Evolutionary conservation across 805 yeast species (phyloP), one percentile per base, ranked within the genome.

Genomic region (Yamadazyma ubonensis): DNA sequence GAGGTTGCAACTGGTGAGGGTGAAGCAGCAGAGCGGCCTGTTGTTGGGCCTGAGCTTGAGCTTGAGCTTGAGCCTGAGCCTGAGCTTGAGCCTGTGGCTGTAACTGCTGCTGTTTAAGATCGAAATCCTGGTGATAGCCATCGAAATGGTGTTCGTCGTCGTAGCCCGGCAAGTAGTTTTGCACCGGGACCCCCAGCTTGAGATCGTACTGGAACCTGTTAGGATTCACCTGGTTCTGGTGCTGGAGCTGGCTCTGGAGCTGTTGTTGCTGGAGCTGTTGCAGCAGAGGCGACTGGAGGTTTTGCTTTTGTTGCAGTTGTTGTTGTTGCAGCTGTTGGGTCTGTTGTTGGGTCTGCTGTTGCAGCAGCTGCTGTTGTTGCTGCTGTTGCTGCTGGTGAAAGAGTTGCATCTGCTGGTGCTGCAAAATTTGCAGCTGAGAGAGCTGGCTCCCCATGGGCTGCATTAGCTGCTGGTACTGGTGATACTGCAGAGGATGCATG

Each of bases 401-500:
- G n/a, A 31, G 27, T 29, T 14, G 30, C 36, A 10, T 25, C 33
- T 23, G 43, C 21, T 23, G 37, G 23, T 27, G 36, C 15, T 28
- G 35, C 21, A 18, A 9, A 11, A 21, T 14, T 7, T 30, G 27
- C 30, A 15, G 31, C 33, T 38, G 44, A 18, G 36, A 39, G 25
- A 28, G 15, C 19, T 33, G 36, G 7, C 41, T 22, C 11, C 35
- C 35, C 20, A 30, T 17, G 11, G 35, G 41, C 17, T 37, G 41
- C 26, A 32, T 12, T 12, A 32, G 35, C 26, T 50, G 57, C 29
- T 46, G 55, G 36, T 39, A 46, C 38, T 44, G 45, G 25, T 50
- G 52, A 28, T 40, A 49, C 35, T 47, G 53, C 34, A 41, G 58
- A 2, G 41, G 49, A 30, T 45, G 47, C 36, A 38, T 42, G 17